Conservation (phyloP, 2,329 filamentous ascomycete species). For the Diplodia scrobiculata region DNA sequence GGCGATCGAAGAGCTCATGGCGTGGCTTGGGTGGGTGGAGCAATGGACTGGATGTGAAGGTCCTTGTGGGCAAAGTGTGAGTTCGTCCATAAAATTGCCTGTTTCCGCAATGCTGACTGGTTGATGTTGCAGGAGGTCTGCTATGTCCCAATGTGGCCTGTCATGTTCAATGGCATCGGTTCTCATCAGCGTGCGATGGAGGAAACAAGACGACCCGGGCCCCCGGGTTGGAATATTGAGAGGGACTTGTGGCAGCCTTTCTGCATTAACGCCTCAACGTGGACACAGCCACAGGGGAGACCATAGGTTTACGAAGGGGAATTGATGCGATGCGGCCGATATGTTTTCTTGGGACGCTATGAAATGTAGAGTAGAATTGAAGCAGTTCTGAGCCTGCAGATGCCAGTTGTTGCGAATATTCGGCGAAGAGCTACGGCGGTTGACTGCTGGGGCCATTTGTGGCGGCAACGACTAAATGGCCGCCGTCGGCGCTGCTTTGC, state of each 20-base stretch:
- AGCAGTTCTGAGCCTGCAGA: too few species aligned
- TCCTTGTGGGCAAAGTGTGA: conserved; percentile 46
- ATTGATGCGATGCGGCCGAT: neutral
- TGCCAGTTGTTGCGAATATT: neutral
- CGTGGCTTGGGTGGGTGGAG: conserved; percentile 57
- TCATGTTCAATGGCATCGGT: conserved; percentile 31
- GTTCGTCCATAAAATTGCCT: neutral
- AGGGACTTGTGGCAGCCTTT: conserved; percentile 32
- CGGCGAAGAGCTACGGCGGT: neutral
- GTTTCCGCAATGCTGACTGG: neutral
- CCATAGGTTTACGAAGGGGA: neutral
- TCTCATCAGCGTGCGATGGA: neutral
- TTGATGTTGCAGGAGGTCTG: conserved; percentile 45
- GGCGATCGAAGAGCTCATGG: conserved; percentile 49
- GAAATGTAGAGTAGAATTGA: too few species aligned
- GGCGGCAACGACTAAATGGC: conserved; percentile 19
- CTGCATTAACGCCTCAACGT: conserved; percentile 30
- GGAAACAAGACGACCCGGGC: neutral
- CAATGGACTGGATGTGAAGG: conserved; percentile 49
- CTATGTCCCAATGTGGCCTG: conserved; percentile 57
- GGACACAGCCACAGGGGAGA: too few species aligned
- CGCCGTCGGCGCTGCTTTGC: neutral
- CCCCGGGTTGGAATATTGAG: conserved; percentile 7
- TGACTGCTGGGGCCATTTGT: neutral
- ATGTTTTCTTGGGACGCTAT: neutral